Conservation (phyloP, 306 rosid species). For the Quercus suber region DNA sequence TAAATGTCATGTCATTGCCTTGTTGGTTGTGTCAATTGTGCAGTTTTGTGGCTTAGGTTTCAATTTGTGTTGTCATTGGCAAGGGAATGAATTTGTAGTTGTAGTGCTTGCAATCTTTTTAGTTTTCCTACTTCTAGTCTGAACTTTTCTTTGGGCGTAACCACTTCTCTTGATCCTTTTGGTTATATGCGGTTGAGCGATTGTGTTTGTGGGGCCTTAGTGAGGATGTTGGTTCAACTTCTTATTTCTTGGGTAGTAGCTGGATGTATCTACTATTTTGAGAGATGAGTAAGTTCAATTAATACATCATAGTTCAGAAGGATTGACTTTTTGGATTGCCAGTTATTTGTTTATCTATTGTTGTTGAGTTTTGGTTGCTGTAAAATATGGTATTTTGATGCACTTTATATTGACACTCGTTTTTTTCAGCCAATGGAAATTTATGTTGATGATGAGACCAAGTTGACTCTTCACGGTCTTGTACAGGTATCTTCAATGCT, state of each 20-base stretch:
- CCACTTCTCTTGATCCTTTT: neutral
- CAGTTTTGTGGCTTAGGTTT: neutral
- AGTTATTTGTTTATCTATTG: neutral
- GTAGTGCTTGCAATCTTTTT: neutral
- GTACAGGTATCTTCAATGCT: slow-evolving; percentile 44
- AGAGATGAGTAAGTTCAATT: neutral
- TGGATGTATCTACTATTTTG: neutral
- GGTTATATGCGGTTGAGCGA: neutral
- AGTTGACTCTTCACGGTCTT: slow-evolving; percentile 78
- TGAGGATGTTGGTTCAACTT: neutral
- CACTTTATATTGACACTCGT: neutral
- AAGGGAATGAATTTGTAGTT: neutral
- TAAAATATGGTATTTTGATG: slow-evolving; percentile 6
- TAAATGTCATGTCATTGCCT: neutral
- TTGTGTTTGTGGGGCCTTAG: neutral
- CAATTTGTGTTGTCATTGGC: neutral
- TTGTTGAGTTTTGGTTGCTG: neutral
- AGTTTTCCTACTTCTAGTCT: neutral
- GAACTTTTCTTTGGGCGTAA: neutral
- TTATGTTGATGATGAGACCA: slow-evolving; percentile 80
- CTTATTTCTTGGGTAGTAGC: neutral
- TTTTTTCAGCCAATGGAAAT: slow-evolving; percentile 72
- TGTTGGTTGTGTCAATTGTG: neutral
- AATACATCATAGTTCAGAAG: neutral
- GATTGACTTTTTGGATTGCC: neutral